A percentile compares a stretch with the other conserved stretches of the same genome.
These are phyloP conservation scores for Spergularia bocconei DNA, from an alignment of 148 eudicot species.

Conservation along the genomic window DNA sequence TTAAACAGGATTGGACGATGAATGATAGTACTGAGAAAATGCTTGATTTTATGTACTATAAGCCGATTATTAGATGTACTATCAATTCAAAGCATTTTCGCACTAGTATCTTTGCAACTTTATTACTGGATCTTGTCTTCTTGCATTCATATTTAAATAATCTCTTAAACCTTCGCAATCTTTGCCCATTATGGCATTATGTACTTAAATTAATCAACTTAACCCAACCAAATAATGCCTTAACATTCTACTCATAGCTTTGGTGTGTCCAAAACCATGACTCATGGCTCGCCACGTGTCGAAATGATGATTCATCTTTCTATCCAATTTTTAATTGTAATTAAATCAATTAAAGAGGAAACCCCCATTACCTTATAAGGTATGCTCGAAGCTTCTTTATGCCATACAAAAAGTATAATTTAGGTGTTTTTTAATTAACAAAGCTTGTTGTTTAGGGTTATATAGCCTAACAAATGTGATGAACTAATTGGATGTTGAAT, in stretches of 20 bases:
- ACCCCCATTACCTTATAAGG: conserved; percentile 36
- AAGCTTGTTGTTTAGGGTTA: conserved; percentile 21
- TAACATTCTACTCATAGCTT: conserved; percentile 19
- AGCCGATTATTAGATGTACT: background rate
- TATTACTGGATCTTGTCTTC: conserved; percentile 24
- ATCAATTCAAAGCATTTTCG: conserved; percentile 6
- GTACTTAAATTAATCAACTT: conserved; percentile 23
- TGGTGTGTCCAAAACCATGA: conserved; percentile 27
- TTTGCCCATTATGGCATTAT: conserved; percentile 42
- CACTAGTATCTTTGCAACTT: conserved; percentile 13
- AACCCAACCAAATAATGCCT: conserved; percentile 26
- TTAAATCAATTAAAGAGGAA: conserved; percentile 13
- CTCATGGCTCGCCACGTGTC: conserved; percentile 40
- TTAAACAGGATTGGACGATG: background rate
- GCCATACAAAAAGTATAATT: conserved; percentile 16
- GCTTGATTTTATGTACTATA: too few relatives aligned
- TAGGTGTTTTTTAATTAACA: background rate
- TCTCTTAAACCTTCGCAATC: conserved; percentile 24
- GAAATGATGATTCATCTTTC: conserved; percentile 34
- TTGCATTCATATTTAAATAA: conserved; percentile 22
- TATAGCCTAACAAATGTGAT: conserved; percentile 36
- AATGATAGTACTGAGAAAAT: background rate
- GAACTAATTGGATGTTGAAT: conserved; percentile 30
- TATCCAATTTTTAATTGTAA: background rate
- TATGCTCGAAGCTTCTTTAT: conserved; percentile 44